Base-by-base conservation (phyloP, 2,329 filamentous ascomycete species). In the Fusarium sp. region DNA sequence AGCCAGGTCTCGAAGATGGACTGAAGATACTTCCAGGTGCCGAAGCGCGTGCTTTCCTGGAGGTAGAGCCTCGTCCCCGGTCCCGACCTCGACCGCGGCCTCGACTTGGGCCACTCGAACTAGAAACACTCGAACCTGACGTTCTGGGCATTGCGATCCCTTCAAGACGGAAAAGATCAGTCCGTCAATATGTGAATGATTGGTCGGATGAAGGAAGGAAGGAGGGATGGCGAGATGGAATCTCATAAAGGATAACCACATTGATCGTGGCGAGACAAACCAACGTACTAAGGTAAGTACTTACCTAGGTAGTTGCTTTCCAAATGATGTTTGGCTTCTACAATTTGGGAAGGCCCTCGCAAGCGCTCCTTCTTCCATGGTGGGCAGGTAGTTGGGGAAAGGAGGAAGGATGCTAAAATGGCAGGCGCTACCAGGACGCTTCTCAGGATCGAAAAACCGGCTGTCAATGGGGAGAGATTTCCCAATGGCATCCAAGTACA, bases 121-220 rank as follows among this genome's bases (percentile, higher is more conserved):
- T 25, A 16, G 62, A 69, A 34, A 60, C 21, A 42, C 45, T 44
- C 9, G 64, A 67, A 13, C 31, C 45, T 39, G 52, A 54, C 7
- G 41, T 41, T 30, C 48, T 64, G 12, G 73, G 50, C 70, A 75
- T 76, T 21, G 7, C 28, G 11, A 14, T 16, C 4, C 10, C 31
- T 30, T 16, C 2, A 18, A 30, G 23, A 21, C 19, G 18, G 13
- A 16, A 23, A 31, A 14, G 7, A 39, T 28, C 16, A 25, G 6
- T 16, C 39, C 26, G 5, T 43, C 12, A 4, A 18, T 5, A 23
- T 21, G 19, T 26, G 14, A 21, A 10, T n/a, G 19, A 41, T 14
- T 42, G 34, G 11, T 16, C n/a, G 7, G 21, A 21, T 18, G n/a
- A 12, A 26, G 13, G 41, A 12, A 26, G 7, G 41, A 21, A 23